Evolutionary conservation across 1,284 basidiomycete species (phyloP).

Genomic region (Cystobasidium sp.): DNA sequence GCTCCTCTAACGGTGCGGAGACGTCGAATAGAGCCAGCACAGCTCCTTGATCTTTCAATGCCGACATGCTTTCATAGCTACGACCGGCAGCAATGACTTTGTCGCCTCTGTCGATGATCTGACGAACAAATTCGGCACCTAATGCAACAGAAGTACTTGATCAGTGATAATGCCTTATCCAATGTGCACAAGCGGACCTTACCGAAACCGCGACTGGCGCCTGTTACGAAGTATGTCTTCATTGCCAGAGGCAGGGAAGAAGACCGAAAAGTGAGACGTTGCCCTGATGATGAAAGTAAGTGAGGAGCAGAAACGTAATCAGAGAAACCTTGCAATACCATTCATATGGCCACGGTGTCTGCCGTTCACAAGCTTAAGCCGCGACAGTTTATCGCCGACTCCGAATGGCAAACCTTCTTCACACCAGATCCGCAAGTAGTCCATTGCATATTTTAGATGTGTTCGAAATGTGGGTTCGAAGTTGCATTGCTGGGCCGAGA

Average conservation of each 20-base stretch:
- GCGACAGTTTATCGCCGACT: no score
- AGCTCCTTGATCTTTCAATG: neutral
- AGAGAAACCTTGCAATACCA: no score
- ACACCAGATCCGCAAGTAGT: no score
- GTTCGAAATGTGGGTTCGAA: no score
- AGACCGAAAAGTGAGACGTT: no score
- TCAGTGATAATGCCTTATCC: neutral
- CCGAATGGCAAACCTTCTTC: no score
- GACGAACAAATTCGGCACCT: neutral
- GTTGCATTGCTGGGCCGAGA: no score
- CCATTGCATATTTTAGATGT: no score
- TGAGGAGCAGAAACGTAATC: no score
- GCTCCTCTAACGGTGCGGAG: neutral
- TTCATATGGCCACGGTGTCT: no score
- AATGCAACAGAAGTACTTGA: neutral
- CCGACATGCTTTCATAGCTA: neutral
- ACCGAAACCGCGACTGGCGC: conserved; percentile 3
- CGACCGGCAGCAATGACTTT: conserved; percentile 19
- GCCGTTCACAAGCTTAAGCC: no score
- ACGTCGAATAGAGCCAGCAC: neutral
- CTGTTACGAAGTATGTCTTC: conserved; percentile 10
- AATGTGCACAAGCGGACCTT: neutral
- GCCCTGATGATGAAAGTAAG: no score
- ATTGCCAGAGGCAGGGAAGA: neutral
- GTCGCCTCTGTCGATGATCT: conserved; percentile 7